Percentiles rank a stretch among this genome's conserved stretches.
These are phyloP conservation scores for Hanseniaspora valbyensis DNA, from an alignment of 805 yeast genomes.

Conservation along the genomic window DNA sequence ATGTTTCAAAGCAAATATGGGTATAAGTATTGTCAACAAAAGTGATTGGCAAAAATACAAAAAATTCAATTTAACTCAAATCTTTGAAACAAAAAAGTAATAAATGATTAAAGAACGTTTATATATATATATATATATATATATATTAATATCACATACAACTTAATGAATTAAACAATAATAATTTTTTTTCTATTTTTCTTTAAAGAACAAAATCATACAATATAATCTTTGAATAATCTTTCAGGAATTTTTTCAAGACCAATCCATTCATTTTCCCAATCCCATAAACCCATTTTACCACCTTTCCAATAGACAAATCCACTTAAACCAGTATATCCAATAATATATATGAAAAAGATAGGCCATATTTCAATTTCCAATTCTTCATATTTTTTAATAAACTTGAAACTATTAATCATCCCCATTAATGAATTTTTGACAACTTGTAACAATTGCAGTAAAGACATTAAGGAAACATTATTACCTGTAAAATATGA, in stretches of 20 bases:
- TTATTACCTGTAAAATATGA: constrained; percentile 14
- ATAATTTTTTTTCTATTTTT: too few relatives aligned
- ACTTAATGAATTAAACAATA: too few relatives aligned
- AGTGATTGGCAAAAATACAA: constrained; percentile 42
- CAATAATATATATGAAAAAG: constrained; percentile 8
- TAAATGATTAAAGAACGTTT: too few relatives aligned
- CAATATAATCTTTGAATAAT: constrained; percentile 3
- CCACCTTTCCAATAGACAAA: constrained; percentile 16
- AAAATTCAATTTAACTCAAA: constrained; percentile 72
- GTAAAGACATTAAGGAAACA: constrained; percentile 10
- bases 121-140: too few relatives aligned
- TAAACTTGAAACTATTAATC: background rate
- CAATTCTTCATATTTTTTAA: constrained; percentile 9
- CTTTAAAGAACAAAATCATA: too few relatives aligned
- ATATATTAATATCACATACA: too few relatives aligned
- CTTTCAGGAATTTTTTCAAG: constrained; percentile 10
- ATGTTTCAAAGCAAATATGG: constrained; percentile 79
- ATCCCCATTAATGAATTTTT: constrained; percentile 9
- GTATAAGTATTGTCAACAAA: constrained; percentile 69
- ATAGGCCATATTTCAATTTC: constrained; percentile 14
- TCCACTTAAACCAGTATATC: constrained; percentile 5
- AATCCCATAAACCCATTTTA: constrained; percentile 14
- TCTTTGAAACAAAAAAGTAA: constrained; percentile 39
- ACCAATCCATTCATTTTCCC: constrained; percentile 14
- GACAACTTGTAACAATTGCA: constrained; percentile 8